A percentile compares a stretch with the other conserved stretches of the same genome.
Evolutionary conservation across 495 filamentous ascomycete genomes (phyloP).

Genomic region (Penicillium pancosmium): DNA sequence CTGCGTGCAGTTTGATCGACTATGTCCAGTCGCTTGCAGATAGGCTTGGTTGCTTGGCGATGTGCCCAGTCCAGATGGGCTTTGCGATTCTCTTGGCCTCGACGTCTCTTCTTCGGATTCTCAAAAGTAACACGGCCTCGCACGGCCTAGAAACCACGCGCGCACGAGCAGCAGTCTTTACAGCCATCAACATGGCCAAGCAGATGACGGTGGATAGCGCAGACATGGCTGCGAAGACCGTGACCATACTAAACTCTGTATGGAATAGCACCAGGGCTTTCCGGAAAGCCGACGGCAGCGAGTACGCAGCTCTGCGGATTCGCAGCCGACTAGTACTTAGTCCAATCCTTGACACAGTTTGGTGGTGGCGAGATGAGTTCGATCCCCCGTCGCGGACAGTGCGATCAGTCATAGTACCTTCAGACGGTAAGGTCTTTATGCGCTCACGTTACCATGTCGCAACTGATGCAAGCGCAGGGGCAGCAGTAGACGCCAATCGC

Average conservation of each 20-base stretch:
- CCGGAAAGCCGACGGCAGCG: slow-evolving; percentile 42
- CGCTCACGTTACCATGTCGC: slow-evolving; percentile 7
- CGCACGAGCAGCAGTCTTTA: slow-evolving; percentile 37
- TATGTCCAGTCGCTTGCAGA: slow-evolving; percentile 28
- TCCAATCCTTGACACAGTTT: slow-evolving; percentile 47
- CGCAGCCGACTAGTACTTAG: slow-evolving; percentile 46
- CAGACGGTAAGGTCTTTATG: slow-evolving; percentile 20
- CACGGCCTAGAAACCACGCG: slow-evolving; percentile 35
- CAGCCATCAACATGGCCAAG: slow-evolving; percentile 41
- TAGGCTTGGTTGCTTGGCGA: slow-evolving; percentile 23
- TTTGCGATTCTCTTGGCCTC: slow-evolving; percentile 40
- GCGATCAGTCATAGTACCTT: slow-evolving; percentile 13
- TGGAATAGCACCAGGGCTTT: slow-evolving; percentile 53
- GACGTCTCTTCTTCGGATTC: slow-evolving; percentile 40
- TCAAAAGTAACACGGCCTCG: slow-evolving; percentile 35
- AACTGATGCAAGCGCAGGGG: slow-evolving; percentile 15
- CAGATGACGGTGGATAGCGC: slow-evolving; percentile 42
- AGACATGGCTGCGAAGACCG: slow-evolving; percentile 39
- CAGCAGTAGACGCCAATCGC: slow-evolving; percentile 16
- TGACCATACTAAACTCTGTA: slow-evolving; percentile 38
- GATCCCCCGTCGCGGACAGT: slow-evolving; percentile 31
- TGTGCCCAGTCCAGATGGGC: slow-evolving; percentile 34
- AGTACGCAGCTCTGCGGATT: slow-evolving; percentile 42
- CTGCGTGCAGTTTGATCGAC: slow-evolving; percentile 42
- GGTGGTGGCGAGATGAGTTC: slow-evolving; percentile 56